Percentiles rank a stretch among this genome's conserved stretches.
Conservation (phyloP, 805 yeast species). For the Pichia cabralensis region DNA sequence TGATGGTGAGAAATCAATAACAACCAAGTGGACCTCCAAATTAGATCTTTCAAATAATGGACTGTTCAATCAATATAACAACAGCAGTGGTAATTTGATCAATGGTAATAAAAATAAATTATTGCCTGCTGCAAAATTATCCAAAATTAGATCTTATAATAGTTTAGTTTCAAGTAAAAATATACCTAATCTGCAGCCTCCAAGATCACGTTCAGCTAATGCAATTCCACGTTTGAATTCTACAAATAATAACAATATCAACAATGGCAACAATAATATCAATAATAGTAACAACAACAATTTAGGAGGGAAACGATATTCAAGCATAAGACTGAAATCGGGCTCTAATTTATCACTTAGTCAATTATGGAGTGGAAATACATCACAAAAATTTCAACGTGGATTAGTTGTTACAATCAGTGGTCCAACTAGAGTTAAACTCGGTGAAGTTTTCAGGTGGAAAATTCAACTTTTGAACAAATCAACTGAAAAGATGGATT, state of each 20-base stretch:
- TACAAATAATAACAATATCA: neutral
- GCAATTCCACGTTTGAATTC: neutral
- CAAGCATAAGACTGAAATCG: conserved; percentile 13
- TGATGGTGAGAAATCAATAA: conserved; percentile 13
- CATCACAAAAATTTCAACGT: conserved; percentile 10
- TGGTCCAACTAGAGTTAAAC: conserved; percentile 49
- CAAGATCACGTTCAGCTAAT: neutral
- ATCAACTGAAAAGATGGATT: conserved; percentile 37
- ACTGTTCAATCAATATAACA: conserved; percentile 2
- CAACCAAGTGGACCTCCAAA: conserved; percentile 30
- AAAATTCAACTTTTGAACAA: conserved; percentile 56
- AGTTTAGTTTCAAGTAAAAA: conserved; percentile 17
- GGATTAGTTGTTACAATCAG: conserved; percentile 36
- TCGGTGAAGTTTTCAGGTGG: conserved; percentile 57
- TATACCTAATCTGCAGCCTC: conserved; percentile 5
- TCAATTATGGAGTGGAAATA: conserved; percentile 7
- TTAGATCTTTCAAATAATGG: conserved; percentile 20
- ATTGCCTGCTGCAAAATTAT: conserved; percentile 12
- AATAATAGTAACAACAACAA: conserved; percentile 1
- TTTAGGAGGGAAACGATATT: conserved; percentile 7
- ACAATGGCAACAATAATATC: conserved; percentile 4
- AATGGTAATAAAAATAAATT: neutral
- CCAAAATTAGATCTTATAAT: conserved; percentile 11
- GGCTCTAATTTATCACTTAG: conserved; percentile 15
- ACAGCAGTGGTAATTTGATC: neutral